Percentiles rank a stretch among this genome's conserved stretches.
Conservation (phyloP, 148 eudicot genomes). For the Silene conica region DNA sequence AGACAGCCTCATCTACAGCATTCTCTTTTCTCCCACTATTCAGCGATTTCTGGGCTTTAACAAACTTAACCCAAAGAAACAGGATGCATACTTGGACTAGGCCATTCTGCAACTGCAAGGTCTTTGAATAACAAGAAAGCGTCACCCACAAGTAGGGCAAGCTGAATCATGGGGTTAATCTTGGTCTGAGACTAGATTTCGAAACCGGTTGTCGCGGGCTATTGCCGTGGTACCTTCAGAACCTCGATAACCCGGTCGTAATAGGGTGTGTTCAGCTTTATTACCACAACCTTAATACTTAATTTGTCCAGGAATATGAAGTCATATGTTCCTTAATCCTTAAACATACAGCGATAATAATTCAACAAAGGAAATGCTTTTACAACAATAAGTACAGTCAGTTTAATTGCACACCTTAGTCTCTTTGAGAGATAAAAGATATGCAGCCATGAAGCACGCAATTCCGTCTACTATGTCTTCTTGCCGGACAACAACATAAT, state of each 20-base stretch:
- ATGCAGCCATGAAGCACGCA: slow-evolving; percentile 94
- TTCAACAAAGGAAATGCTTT: slow-evolving; percentile 1
- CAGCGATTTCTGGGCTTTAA: neutral
- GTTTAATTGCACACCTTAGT: slow-evolving; percentile 55
- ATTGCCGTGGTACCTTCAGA: no score
- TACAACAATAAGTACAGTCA: neutral
- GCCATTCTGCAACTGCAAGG: no score
- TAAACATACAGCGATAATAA: neutral
- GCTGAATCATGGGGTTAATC: no score
- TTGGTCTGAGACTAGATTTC: no score
- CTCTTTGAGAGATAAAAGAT: slow-evolving; percentile 70
- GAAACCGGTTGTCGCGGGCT: no score
- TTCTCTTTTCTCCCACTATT: neutral
- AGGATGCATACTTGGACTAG: neutral
- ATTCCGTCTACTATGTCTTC: slow-evolving; percentile 96
- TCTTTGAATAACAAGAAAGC: neutral
- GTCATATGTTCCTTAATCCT: neutral
- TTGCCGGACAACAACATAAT: slow-evolving; percentile 78
- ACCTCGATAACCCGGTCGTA: no score
- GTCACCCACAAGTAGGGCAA: neutral
- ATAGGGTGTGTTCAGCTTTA: no score
- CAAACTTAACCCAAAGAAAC: neutral
- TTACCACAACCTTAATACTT: neutral
- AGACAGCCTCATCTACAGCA: neutral
- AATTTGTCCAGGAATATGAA: neutral